Percentiles rank a stretch among this genome's conserved stretches.
Evolutionary conservation across 2,329 filamentous ascomycete species (phyloP).

Genomic region (Cordyceps farinosa): DNA sequence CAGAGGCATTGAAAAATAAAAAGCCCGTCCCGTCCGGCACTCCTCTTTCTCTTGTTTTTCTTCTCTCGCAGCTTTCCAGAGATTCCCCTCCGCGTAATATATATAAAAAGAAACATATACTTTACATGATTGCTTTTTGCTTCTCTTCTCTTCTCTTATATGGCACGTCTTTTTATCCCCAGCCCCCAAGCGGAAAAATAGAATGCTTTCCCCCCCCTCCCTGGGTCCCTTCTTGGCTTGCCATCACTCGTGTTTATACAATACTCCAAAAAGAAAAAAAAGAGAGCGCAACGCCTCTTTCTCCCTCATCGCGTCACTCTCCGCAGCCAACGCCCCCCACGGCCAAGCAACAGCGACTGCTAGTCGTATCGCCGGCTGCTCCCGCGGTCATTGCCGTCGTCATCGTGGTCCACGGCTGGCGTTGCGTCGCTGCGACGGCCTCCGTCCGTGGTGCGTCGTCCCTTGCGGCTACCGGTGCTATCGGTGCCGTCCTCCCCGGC

Average conservation of each 20-base stretch:
- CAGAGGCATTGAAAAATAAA: too few relatives aligned
- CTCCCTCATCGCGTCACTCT: neutral
- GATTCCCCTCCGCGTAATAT: too few relatives aligned
- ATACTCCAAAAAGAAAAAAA: neutral
- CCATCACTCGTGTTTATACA: neutral
- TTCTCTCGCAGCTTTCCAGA: too few relatives aligned
- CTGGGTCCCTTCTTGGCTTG: too few relatives aligned
- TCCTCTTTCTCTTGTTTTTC: too few relatives aligned
- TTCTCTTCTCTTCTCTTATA: too few relatives aligned
- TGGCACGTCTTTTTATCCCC: too few relatives aligned
- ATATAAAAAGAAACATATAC: too few relatives aligned
- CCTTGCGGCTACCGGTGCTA: slow-evolving; percentile 38
- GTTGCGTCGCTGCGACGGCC: slow-evolving; percentile 46
- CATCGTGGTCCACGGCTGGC: slow-evolving; percentile 40
- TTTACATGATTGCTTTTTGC: too few relatives aligned
- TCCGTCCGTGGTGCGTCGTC: slow-evolving; percentile 25
- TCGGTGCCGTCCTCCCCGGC: slow-evolving; percentile 28
- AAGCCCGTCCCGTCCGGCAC: too few relatives aligned
- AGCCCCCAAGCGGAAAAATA: neutral
- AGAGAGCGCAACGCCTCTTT: too few relatives aligned
- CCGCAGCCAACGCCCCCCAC: neutral
- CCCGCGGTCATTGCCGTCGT: slow-evolving; percentile 29
- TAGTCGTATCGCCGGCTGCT: slow-evolving; percentile 13
- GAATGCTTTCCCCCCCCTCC: neutral
- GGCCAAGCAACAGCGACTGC: slow-evolving; percentile 9